Conservation (phyloP, 345 rosid genomes). For the Salix brachista region DNA sequence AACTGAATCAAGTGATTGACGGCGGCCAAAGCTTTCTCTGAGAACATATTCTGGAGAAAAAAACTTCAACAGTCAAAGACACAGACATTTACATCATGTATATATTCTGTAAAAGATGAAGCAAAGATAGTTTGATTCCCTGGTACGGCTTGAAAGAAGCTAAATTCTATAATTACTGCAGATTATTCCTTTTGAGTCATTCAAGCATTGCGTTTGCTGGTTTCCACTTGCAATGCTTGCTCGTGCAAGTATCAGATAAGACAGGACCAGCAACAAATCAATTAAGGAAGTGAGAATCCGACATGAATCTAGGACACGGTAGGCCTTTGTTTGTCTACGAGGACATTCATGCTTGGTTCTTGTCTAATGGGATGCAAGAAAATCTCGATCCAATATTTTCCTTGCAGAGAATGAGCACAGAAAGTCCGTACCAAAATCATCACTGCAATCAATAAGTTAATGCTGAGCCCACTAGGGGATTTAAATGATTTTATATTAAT, state of each 20-base stretch:
- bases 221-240: background rate
- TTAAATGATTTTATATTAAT: no score
- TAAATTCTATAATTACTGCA: background rate
- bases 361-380: background rate
- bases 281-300: background rate
- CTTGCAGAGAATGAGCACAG: background rate
- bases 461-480: no score
- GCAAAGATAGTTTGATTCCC: background rate
- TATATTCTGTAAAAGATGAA: background rate
- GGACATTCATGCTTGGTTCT: background rate
- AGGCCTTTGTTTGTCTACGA: background rate
- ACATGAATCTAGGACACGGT: background rate
- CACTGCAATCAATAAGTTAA: no score
- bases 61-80: background rate
- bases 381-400: background rate
- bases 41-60: background rate
- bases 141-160: background rate
- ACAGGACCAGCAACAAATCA: background rate
- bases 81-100: background rate
- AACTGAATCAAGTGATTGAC: no score
- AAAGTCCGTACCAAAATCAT: background rate
- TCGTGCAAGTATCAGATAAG: background rate
- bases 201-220: background rate
- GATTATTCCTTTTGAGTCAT: background rate
- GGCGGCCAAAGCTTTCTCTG: background rate